Percentiles rank a stretch among this genome's conserved stretches.
Conservation (phyloP, 805 yeast species). For the Komagataella kurtzmanii region DNA sequence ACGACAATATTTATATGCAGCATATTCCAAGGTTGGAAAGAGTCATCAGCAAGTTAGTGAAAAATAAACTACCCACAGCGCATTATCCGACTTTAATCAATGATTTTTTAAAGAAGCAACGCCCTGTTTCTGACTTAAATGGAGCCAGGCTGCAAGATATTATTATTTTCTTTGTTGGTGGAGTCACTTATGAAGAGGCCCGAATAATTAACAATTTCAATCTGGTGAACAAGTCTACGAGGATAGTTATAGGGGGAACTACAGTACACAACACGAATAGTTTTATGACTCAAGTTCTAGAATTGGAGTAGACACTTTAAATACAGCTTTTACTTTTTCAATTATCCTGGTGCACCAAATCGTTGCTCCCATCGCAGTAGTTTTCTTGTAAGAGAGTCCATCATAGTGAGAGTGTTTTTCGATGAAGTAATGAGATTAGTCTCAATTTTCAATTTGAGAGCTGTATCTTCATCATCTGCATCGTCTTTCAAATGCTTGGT, state of each 20-base stretch:
- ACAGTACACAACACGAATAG: slow-evolving; percentile 32
- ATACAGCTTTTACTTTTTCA: background rate
- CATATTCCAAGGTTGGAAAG: slow-evolving; percentile 63
- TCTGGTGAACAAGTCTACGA: slow-evolving; percentile 33
- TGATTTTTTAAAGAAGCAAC: slow-evolving; percentile 10
- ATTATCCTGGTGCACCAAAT: slow-evolving; percentile 25
- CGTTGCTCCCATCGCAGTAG: slow-evolving; percentile 71
- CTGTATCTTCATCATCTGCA: slow-evolving; percentile 12
- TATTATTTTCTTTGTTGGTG: slow-evolving; percentile 71
- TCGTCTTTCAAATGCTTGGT: slow-evolving; percentile 31
- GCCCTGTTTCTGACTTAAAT: slow-evolving; percentile 4
- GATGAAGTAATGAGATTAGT: slow-evolving; percentile 33
- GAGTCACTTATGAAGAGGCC: slow-evolving; percentile 87
- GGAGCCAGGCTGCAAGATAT: slow-evolving; percentile 43
- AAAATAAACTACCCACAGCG: slow-evolving; percentile 23
- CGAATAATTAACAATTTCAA: slow-evolving; percentile 67
- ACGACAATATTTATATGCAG: slow-evolving; percentile 79
- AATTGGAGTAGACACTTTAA: background rate
- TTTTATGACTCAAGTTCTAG: slow-evolving; percentile 18
- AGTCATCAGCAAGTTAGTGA: slow-evolving; percentile 25
- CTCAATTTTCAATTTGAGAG: slow-evolving; percentile 11
- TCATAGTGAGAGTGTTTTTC: slow-evolving; percentile 43
- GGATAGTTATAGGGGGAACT: slow-evolving; percentile 76
- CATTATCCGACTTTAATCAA: slow-evolving; percentile 31
- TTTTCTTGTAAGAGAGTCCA: slow-evolving; percentile 64